A percentile compares a stretch with the other conserved stretches of the same genome.
Conservation (phyloP, 345 rosid genomes). For the Eutrema japonicum region DNA sequence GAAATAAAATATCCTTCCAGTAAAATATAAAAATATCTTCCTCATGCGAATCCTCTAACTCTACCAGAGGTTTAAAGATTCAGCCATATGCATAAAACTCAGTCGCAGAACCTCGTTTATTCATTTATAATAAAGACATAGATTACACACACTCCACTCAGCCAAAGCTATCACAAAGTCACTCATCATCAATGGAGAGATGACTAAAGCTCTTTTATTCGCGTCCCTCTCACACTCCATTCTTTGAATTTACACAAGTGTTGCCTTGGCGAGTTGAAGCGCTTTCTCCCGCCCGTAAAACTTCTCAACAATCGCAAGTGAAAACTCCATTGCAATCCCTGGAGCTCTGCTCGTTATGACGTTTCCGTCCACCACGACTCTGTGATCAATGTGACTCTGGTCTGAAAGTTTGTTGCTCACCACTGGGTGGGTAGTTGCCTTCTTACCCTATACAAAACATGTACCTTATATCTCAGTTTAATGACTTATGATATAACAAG, state of each 20-base stretch:
- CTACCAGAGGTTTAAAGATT: background rate
- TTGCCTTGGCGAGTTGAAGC: conserved; percentile 69
- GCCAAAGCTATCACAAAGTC: conserved; percentile 19
- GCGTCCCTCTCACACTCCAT: conserved; percentile 14
- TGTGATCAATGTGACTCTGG: conserved; percentile 67
- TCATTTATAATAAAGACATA: conserved; percentile 24
- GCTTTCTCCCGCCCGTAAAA: conserved; percentile 75
- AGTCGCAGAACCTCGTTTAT: conserved; percentile 8
- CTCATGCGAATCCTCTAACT: background rate
- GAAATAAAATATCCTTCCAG: background rate
- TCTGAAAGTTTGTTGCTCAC: conserved; percentile 77
- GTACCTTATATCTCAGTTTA: conserved; percentile 17
- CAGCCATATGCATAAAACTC: background rate
- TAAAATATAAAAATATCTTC: background rate
- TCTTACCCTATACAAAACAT: conserved; percentile 71
- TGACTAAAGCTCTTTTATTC: conserved; percentile 2
- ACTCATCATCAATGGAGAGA: conserved; percentile 1
- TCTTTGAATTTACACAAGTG: conserved; percentile 50
- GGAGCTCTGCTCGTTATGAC: conserved; percentile 94
- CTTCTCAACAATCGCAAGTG: conserved; percentile 88
- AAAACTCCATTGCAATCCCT: conserved; percentile 88
- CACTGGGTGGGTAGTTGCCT: conserved; percentile 82
- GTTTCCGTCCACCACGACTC: conserved; percentile 92
- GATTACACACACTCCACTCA: conserved; percentile 23
- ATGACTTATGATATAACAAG: background rate